phyloP scores from a whole-genome alignment of 2,329 filamentous ascomycete species.

The Boeremia exigua region DNA sequence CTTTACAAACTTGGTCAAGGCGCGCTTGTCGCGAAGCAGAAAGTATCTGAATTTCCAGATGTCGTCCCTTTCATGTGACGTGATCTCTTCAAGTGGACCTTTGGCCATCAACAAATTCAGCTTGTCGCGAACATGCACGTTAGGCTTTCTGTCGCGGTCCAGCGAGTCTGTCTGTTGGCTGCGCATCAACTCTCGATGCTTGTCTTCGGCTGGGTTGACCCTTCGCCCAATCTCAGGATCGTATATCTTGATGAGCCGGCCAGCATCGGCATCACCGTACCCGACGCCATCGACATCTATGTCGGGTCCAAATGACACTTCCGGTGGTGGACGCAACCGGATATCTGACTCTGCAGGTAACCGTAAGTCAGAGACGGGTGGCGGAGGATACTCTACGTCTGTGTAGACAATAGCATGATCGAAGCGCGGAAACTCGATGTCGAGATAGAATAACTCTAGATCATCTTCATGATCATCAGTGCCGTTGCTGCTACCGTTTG shows the following conservation, averaged over 20 bases:
- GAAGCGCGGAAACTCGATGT: conserved; percentile 90
- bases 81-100: conserved; percentile 86
- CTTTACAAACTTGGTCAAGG: conserved; percentile 96
- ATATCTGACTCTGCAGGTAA: conserved; percentile 68
- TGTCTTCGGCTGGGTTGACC: conserved; percentile 94
- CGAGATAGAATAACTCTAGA: conserved; percentile 77
- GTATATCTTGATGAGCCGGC: conserved; percentile 81
- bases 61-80: conserved; percentile 90
- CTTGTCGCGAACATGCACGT: conserved; percentile 93
- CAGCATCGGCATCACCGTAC: conserved; percentile 58
- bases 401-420: conserved; percentile 96
- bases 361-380: conserved; percentile 78
- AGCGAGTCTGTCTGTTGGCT: conserved; percentile 92
- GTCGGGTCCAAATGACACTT: conserved; percentile 88
- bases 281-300: conserved; percentile 73
- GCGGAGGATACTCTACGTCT: conserved; percentile 88
- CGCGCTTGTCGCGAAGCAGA: conserved; percentile 82
- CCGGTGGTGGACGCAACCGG: conserved; percentile 78
- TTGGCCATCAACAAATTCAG: conserved; percentile 90
- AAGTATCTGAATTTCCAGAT: conserved; percentile 98
- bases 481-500: conserved; percentile 21
- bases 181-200: conserved; percentile 89
- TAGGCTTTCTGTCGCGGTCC: conserved; percentile 94
- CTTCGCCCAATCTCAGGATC: conserved; percentile 89
- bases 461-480: conserved; percentile 49